Conservation (phyloP, 2,329 filamentous ascomycete genomes). For the Pezicula radicicola region DNA sequence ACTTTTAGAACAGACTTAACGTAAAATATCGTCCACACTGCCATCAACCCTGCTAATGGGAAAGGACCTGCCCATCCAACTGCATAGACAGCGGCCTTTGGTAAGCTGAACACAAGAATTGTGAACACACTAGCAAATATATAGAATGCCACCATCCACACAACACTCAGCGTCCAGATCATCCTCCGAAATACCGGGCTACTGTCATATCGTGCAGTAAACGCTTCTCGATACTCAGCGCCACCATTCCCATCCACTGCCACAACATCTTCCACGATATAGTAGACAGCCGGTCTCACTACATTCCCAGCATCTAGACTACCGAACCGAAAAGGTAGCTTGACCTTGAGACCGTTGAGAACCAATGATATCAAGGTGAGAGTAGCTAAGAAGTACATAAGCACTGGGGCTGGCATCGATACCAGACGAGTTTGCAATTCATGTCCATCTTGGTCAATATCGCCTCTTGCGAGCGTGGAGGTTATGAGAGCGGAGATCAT, state of each 20-base stretch:
- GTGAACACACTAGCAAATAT: slow-evolving; percentile 10
- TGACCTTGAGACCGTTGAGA: slow-evolving; percentile 9
- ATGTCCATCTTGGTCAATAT: slow-evolving; percentile 14
- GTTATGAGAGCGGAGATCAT: slow-evolving; percentile 17
- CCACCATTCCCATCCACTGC: slow-evolving; percentile 64
- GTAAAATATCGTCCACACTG: slow-evolving; percentile 16
- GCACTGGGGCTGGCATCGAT: slow-evolving; percentile 11
- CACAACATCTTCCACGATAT: slow-evolving; percentile 67
- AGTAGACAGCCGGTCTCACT: slow-evolving; percentile 52
- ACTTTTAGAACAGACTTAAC: slow-evolving; percentile 11
- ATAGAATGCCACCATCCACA: slow-evolving; percentile 19
- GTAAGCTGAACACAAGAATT: slow-evolving; percentile 12
- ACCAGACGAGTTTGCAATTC: slow-evolving; percentile 13
- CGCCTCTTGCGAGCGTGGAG: slow-evolving; percentile 13
- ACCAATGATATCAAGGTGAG: slow-evolving; percentile 14
- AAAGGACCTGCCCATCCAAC: slow-evolving; percentile 20
- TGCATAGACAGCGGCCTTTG: slow-evolving; percentile 15
- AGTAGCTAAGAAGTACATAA: slow-evolving; percentile 19
- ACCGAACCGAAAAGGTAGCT: slow-evolving; percentile 18
- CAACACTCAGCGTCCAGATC: slow-evolving; percentile 25
- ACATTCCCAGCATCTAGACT: slow-evolving; percentile 11
- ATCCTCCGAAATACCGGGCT: slow-evolving; percentile 38
- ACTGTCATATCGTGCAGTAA: slow-evolving; percentile 36
- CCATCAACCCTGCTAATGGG: slow-evolving; percentile 14
- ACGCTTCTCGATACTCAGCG: slow-evolving; percentile 39